Base-by-base conservation (phyloP, 148 eudicot species). In the Silene uniflora region DNA sequence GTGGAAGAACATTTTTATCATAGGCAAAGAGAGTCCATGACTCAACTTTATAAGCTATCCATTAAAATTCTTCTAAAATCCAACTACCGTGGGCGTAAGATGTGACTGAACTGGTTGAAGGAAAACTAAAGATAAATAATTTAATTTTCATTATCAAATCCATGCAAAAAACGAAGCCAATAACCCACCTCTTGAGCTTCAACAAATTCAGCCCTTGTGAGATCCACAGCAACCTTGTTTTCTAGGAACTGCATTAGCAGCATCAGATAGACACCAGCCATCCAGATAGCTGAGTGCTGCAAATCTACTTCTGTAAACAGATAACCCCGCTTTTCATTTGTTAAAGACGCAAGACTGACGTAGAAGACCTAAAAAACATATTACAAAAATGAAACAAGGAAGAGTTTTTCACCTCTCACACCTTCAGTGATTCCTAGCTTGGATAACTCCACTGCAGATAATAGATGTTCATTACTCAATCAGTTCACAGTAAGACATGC, bases 151-250 rank as follows among this genome's bases (percentile, higher is more conserved):
- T 49, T 49, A n/a, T 42, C 22, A 29, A 12, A 58, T 72, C 47
- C 35, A 61, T 19, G 21, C 54, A 76, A 27, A 66, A 66, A n/a
- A 42, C 13, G 62, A 73, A 79, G 67, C 60, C 54, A 5, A 62
- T 29, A 69, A 85, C 93, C 71, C 70, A 95, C 98, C 98, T 89
- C 90, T 85, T 95, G 99, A n/a, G 99, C 96, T 76, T 90, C 99
- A 66, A 86, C 89, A 89, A 95, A 91, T 62, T 91, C 97, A 75
- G 97, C 83, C 69, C 92, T 87, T 62, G 99, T 95, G 80, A 95
- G 96, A 77, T 95, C 99, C 82, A 92, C 85, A 60, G 92, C 92
- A 63, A 95, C 89, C 90, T 95, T 95, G 83, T 92, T 95, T 80
- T 92, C 99, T 35, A 95, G 97, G 62, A 95, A 92, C 73, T 95